phyloP scores from a whole-genome alignment of 2,329 filamentous ascomycete genomes.

The Paradendryphiella salina region DNA sequence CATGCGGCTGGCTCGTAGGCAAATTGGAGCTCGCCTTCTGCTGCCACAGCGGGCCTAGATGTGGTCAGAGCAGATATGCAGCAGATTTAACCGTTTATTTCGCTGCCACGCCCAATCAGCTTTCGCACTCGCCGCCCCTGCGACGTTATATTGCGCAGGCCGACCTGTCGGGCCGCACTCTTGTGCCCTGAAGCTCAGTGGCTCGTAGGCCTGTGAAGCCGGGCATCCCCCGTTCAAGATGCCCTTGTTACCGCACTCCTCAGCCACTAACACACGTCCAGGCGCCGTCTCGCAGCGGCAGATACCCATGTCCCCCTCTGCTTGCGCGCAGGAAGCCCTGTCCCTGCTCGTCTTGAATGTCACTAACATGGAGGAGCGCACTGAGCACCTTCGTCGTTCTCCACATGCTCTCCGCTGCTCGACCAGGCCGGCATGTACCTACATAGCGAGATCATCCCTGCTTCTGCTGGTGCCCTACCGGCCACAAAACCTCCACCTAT shows the following conservation, averaged over 20 bases:
- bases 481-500: conserved; percentile 31
- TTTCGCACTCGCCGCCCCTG: conserved; percentile 26
- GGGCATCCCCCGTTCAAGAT: conserved; percentile 25
- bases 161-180: conserved; percentile 36
- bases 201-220: conserved; percentile 25
- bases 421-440: conserved; percentile 38
- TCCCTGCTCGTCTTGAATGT: conserved; percentile 34
- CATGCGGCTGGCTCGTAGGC: conserved; percentile 24
- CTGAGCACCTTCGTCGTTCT: conserved; percentile 43
- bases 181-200: conserved; percentile 31
- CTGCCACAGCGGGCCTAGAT: conserved; percentile 21
- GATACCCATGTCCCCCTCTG: conserved; percentile 26
- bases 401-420: conserved; percentile 43
- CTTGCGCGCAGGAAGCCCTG: conserved; percentile 32
- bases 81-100: conserved; percentile 45
- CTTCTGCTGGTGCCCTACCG: conserved; percentile 31
- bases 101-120: conserved; percentile 31
- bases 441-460: conserved; percentile 43
- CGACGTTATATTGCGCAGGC: conserved; percentile 39
- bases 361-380: conserved; percentile 36
- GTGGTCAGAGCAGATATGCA: conserved; percentile 23
- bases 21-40: conserved; percentile 27
- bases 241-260: conserved; percentile 25
- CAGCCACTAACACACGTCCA: conserved; percentile 32
- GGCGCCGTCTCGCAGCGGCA: conserved; percentile 25